These are phyloP conservation scores for Penicillium riverlandense DNA, from an alignment of 495 filamentous ascomycete species.

Conservation along the genomic window DNA sequence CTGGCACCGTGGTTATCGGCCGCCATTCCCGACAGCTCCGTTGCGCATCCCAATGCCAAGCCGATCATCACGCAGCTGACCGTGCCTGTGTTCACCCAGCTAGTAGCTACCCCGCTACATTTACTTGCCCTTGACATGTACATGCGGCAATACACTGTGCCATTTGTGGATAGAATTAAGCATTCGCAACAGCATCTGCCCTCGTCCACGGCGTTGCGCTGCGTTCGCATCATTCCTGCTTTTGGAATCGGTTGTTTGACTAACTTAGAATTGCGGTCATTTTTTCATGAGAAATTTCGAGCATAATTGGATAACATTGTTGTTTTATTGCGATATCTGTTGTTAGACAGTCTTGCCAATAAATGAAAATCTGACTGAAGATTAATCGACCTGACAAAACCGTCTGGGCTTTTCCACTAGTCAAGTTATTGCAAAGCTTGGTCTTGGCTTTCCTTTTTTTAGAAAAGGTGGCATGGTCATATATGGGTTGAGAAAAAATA, in stretches of 20 bases:
- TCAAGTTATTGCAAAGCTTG: too few relatives aligned
- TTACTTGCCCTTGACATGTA: slow-evolving; percentile 27
- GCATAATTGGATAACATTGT: too few relatives aligned
- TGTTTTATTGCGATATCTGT: too few relatives aligned
- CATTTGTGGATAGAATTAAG: slow-evolving; percentile 13
- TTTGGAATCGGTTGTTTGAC: slow-evolving; percentile 28
- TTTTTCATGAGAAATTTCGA: slow-evolving; percentile 9
- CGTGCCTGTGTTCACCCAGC: slow-evolving; percentile 24
- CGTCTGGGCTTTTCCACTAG: too few relatives aligned
- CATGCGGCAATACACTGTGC: slow-evolving; percentile 16
- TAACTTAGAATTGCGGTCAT: slow-evolving; percentile 20
- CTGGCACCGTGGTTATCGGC: slow-evolving; percentile 17
- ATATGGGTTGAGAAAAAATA: too few relatives aligned
- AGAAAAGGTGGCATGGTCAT: too few relatives aligned
- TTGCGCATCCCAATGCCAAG: slow-evolving; percentile 17
- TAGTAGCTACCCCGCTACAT: slow-evolving; percentile 29
- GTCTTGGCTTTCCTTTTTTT: too few relatives aligned
- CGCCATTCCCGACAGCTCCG: slow-evolving; percentile 17
- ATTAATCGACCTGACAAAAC: too few relatives aligned
- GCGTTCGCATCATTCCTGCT: slow-evolving; percentile 28
- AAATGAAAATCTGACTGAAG: too few relatives aligned
- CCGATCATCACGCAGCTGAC: slow-evolving; percentile 26
- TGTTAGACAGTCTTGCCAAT: too few relatives aligned
- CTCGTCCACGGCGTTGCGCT: slow-evolving; percentile 19
- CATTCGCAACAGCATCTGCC: slow-evolving; percentile 17